phyloP scores from a whole-genome alignment of 345 rosid genomes.

The Alliaria petiolata region DNA sequence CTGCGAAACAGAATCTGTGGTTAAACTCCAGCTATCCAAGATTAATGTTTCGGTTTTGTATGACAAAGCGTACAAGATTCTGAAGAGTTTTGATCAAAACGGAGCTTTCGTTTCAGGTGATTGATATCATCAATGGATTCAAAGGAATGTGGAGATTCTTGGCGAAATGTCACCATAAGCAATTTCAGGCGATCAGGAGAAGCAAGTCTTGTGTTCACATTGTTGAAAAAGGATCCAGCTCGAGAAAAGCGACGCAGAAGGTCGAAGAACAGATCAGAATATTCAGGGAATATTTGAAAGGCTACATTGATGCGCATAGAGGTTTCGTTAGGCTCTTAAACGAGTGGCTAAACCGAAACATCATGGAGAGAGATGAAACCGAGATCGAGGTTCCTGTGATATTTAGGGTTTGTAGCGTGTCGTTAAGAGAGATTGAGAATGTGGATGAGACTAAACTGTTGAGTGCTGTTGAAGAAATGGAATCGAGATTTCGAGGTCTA shows the following conservation, averaged over 20 bases:
- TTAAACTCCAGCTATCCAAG: neutral
- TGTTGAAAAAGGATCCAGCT: slow-evolving; percentile 15
- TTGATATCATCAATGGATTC: slow-evolving; percentile 20
- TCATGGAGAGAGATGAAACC: slow-evolving; percentile 22
- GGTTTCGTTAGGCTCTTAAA: slow-evolving; percentile 31
- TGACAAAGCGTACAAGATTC: slow-evolving; percentile 16
- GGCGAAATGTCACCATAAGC: slow-evolving; percentile 35
- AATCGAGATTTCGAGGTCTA: slow-evolving; percentile 21
- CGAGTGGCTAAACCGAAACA: slow-evolving; percentile 37
- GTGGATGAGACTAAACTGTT: slow-evolving; percentile 29
- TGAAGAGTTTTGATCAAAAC: slow-evolving; percentile 10
- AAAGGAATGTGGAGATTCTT: slow-evolving; percentile 28
- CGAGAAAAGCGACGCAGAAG: slow-evolving; percentile 14
- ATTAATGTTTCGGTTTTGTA: too few species aligned
- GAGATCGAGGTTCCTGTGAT: too few species aligned
- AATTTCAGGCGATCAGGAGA: slow-evolving; percentile 9
- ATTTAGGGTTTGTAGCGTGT: slow-evolving; percentile 28
- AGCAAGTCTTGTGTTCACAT: slow-evolving; percentile 31
- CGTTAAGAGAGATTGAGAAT: slow-evolving; percentile 27
- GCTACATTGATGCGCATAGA: slow-evolving; percentile 33
- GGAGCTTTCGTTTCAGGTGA: slow-evolving; percentile 21
- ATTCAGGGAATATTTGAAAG: slow-evolving; percentile 25
- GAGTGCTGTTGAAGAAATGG: slow-evolving; percentile 31
- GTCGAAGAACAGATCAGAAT: slow-evolving; percentile 18
- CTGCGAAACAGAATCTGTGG: neutral